Base-by-base conservation (phyloP, 1,139 yeast genomes). In the Yamadazyma taylorii region DNA sequence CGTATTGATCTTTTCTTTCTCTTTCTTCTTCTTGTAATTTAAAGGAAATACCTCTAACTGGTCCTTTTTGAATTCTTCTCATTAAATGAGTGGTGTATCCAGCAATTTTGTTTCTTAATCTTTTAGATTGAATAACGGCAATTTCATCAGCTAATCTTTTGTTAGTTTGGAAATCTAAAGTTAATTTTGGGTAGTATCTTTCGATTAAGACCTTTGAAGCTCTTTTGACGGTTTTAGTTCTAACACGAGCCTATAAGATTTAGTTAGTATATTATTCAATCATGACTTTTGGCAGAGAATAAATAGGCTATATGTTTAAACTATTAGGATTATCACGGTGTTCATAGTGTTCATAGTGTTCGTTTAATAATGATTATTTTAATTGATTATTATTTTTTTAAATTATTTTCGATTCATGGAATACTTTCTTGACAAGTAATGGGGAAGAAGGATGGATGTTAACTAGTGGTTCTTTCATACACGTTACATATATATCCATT, bases 51-150 rank as follows among this genome's bases (percentile, higher is more conserved):
- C 99, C 99, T 85, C 97, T 90, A 63, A 92, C 99, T 81, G 99
- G 98, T 69, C 99, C 99, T 84, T 92, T 92, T 79, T 94, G 98
- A 70, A 92, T 92, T 82, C 99, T 90, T 85, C 88, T 90, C 98
- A 92, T 94, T 78, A 92, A 85, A 78, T 92, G 99, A 69, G 98
- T 92, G 78, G 98, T 92, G 96, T 90, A 92, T 73, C 99, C 99
- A 73, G 99, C 98, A 69, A 92, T 94, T 89, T 92, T 92, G 94
- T 94, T 94, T 84, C 98, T 92, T 75, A 94, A 86, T 80, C 98
- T 90, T 87, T 94, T 94, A 67, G 98, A 88, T 77, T 94, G 97
- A 71, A 94, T 94, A 75, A 87, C 90, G 63, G 99, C 98, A 66
- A 94, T 88, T 77, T 94, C 97, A 67, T 88, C 85, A 64, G 96